Evolutionary conservation across 2,329 filamentous ascomycete genomes (phyloP).

Genomic region (Cercospora brassicicola): DNA sequence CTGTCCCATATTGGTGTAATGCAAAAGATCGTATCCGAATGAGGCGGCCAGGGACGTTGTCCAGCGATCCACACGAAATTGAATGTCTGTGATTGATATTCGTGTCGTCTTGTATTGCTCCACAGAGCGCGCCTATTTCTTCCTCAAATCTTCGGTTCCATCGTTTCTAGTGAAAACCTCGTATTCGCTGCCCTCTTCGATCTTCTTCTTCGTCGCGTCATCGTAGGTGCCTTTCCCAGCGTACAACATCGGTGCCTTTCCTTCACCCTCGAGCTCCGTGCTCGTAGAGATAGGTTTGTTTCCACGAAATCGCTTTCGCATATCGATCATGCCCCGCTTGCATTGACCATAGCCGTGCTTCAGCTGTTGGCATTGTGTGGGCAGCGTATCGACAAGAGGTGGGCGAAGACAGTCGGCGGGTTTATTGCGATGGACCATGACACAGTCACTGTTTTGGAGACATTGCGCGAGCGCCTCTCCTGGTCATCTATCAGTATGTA

Average conservation of each 20-base stretch:
- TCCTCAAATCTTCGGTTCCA: conserved; percentile 34
- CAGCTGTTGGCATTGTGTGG: conserved; percentile 85
- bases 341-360: conserved; percentile 92
- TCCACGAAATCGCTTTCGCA: conserved; percentile 96
- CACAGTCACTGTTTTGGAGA: conserved; percentile 93
- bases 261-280: conserved; percentile 57
- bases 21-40: neutral
- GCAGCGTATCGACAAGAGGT: conserved; percentile 78
- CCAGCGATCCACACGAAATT: neutral
- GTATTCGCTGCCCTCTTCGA: conserved; percentile 36
- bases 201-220: conserved; percentile 31
- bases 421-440: conserved; percentile 85
- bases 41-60: neutral
- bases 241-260: conserved; percentile 65
- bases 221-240: conserved; percentile 59
- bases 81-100: neutral
- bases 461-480: conserved; percentile 90
- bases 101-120: neutral
- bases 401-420: conserved; percentile 84
- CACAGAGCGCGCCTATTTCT: conserved; percentile 26
- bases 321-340: conserved; percentile 94
- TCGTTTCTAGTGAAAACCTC: conserved; percentile 37
- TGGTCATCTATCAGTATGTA: conserved; percentile 44
- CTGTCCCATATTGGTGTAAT: neutral
- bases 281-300: conserved; percentile 79